Evolutionary conservation across 306 rosid species (phyloP).

Genomic region (Cucurbita pepo): DNA sequence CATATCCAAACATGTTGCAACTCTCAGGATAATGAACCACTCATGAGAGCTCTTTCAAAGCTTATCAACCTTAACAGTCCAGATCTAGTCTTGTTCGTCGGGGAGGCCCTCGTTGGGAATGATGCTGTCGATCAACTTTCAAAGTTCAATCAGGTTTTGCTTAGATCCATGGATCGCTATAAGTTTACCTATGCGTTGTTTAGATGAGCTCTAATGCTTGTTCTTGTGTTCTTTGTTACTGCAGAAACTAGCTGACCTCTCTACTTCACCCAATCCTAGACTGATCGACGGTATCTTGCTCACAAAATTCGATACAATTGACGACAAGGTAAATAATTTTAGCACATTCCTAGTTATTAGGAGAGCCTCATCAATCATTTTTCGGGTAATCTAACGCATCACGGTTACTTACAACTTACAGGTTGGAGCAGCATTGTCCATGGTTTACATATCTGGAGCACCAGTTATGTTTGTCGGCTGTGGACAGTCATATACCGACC

Average conservation of each 20-base stretch:
- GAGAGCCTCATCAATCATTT: neutral
- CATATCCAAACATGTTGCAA: neutral
- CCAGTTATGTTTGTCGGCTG: slow-evolving; percentile 99
- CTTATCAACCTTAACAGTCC: slow-evolving; percentile 81
- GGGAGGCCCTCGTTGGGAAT: slow-evolving; percentile 96
- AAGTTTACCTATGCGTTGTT: neutral
- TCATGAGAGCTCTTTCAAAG: slow-evolving; percentile 96
- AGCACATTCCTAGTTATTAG: neutral
- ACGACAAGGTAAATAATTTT: slow-evolving; percentile 54
- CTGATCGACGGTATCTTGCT: slow-evolving; percentile 92
- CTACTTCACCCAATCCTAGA: slow-evolving; percentile 47
- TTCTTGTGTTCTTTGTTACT: neutral
- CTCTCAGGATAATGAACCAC: slow-evolving; percentile 84
- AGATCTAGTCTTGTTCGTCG: slow-evolving; percentile 89
- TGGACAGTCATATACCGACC: slow-evolving; percentile 95
- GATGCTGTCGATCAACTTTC: slow-evolving; percentile 99
- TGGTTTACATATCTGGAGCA: slow-evolving; percentile 96
- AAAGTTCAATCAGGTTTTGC: slow-evolving; percentile 79
- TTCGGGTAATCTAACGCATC: neutral
- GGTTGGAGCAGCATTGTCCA: slow-evolving; percentile 99
- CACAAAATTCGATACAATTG: slow-evolving; percentile 92
- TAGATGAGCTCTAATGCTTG: neutral
- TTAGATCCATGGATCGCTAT: neutral
- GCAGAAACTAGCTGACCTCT: slow-evolving; percentile 90
- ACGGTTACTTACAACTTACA: slow-evolving; percentile 16